Evolutionary conservation across 148 eudicot species (phyloP).

Genomic region (Nepenthes mirabilis): DNA sequence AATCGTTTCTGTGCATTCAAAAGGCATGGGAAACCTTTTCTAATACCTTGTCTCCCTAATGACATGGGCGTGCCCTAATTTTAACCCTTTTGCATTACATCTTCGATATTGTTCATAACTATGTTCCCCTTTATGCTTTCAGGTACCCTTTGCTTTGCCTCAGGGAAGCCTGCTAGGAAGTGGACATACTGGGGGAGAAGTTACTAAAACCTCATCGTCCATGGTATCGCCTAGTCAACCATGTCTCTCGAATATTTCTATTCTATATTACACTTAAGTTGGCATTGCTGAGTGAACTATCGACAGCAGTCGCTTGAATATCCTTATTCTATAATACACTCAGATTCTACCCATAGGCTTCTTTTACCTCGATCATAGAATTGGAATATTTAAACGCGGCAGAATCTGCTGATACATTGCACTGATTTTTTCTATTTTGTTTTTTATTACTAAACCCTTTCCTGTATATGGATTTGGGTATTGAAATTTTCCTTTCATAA

Average conservation of each 20-base stretch:
- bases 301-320: too few relatives aligned
- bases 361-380: too few relatives aligned
- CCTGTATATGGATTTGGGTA: too few relatives aligned
- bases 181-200: constrained; percentile 99
- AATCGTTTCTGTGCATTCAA: neutral
- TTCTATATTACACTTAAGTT: too few relatives aligned
- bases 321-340: too few relatives aligned
- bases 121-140: constrained; percentile 10
- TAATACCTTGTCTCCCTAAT: neutral
- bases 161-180: constrained; percentile 90
- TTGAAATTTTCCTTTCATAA: too few relatives aligned
- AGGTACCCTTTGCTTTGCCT: constrained; percentile 94
- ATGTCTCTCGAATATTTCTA: neutral
- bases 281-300: too few relatives aligned
- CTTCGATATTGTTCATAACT: neutral
- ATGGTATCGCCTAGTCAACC: neutral
- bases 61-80: neutral
- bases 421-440: too few relatives aligned
- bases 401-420: too few relatives aligned
- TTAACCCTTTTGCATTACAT: neutral
- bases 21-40: neutral
- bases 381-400: too few relatives aligned
- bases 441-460: too few relatives aligned
- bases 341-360: too few relatives aligned
- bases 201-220: constrained; percentile 21